phyloP scores from a whole-genome alignment of 805 yeast species.

The Candida arabinofermentans region DNA sequence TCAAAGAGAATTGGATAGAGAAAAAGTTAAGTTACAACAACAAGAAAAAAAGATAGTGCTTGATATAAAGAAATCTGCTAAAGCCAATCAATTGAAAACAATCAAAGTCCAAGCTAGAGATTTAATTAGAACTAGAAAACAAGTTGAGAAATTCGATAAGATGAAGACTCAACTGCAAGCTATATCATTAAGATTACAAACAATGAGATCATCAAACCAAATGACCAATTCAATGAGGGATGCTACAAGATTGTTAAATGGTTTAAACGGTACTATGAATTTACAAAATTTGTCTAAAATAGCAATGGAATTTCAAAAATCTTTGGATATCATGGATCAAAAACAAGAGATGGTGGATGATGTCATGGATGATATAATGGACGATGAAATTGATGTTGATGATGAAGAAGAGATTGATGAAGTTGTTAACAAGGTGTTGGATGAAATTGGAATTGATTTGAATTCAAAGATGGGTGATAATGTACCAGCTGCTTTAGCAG shows the following conservation, averaged over 20 bases:
- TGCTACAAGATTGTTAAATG: conserved; percentile 78
- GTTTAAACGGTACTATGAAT: conserved; percentile 86
- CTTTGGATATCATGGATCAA: conserved; percentile 96
- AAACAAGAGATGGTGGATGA: conserved; percentile 99
- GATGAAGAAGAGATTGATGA: conserved; percentile 86
- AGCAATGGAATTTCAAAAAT: conserved; percentile 92
- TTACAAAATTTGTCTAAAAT: conserved; percentile 83
- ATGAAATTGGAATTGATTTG: conserved; percentile 92
- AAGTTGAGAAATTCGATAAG: conserved; percentile 81
- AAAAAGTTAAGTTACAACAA: conserved; percentile 75
- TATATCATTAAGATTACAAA: conserved; percentile 83
- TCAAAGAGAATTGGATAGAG: conserved; percentile 89
- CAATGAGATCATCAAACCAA: conserved; percentile 90
- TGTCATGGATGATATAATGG: conserved; percentile 95
- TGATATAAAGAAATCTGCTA: conserved; percentile 91
- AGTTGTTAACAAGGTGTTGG: conserved; percentile 85
- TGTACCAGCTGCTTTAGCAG: conserved; percentile 34
- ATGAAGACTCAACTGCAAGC: conserved; percentile 98
- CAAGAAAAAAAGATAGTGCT: conserved; percentile 85
- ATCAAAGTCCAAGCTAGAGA: conserved; percentile 96
- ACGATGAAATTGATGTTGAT: conserved; percentile 78
- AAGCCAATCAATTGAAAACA: conserved; percentile 81
- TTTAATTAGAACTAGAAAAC: conserved; percentile 78
- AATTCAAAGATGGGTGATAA: conserved; percentile 40
- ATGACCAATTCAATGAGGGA: conserved; percentile 95